These are phyloP conservation scores for Cladochytrium replicatum DNA, from an alignment of 192 early-diverging fungal species.

Conservation along the genomic window DNA sequence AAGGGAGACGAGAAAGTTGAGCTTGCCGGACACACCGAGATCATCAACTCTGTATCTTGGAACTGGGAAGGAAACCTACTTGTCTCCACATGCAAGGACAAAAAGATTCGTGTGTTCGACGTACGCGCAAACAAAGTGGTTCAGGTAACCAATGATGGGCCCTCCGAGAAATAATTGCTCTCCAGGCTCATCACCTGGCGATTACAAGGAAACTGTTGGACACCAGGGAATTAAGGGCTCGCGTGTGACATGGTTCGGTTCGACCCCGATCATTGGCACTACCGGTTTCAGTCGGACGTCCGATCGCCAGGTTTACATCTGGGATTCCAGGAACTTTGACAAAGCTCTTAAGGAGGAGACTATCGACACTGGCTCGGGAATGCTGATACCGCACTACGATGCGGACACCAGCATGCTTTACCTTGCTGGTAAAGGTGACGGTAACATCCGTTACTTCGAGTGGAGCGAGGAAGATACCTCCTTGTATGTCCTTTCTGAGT, in stretches of 20 bases:
- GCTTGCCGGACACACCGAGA: constrained; percentile 78
- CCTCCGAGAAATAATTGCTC: too few relatives aligned
- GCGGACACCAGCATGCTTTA: constrained; percentile 81
- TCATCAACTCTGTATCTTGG: constrained; percentile 87
- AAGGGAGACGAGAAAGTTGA: constrained; percentile 62
- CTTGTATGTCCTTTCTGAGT: constrained; percentile 77
- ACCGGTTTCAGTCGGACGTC: constrained; percentile 90
- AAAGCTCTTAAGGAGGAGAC: constrained; percentile 64
- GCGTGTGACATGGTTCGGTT: constrained; percentile 83
- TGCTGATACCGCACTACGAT: constrained; percentile 97
- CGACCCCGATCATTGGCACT: constrained; percentile 66
- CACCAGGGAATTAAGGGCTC: constrained; percentile 97
- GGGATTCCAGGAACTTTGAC: constrained; percentile 62
- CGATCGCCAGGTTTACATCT: constrained; percentile 90
- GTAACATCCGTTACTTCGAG: constrained; percentile 98
- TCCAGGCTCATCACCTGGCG: constrained; percentile 1
- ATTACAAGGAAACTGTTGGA: constrained; percentile 52
- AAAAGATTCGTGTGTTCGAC: constrained; percentile 91
- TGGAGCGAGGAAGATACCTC: constrained; percentile 80
- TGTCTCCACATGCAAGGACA: constrained; percentile 92
- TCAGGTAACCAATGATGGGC: constrained; percentile 20
- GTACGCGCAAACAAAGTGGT: constrained; percentile 75
- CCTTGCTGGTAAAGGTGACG: constrained; percentile 95
- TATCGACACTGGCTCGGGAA: constrained; percentile 85
- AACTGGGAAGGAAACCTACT: constrained; percentile 76